These are phyloP conservation scores for Castanea mollissima DNA, from an alignment of 306 rosid genomes.

Conservation along the genomic window DNA sequence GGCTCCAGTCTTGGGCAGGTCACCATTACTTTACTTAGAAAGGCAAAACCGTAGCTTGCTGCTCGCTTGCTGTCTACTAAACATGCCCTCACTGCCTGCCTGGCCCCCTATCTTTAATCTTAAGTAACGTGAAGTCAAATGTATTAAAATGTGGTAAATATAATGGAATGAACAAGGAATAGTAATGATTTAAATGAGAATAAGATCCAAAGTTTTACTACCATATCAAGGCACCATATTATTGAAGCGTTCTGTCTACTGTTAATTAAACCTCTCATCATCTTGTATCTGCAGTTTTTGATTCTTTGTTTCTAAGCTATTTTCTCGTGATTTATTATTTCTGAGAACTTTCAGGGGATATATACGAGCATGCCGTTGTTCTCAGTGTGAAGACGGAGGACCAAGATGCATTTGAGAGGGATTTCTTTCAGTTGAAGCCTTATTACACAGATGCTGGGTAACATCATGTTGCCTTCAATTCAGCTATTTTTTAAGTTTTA, in stretches of 20 bases:
- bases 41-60: too few species aligned
- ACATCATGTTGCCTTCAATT: constrained; percentile 8
- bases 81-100: too few species aligned
- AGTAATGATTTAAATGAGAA: too few species aligned
- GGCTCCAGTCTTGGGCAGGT: too few species aligned
- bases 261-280: background rate
- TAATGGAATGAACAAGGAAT: background rate
- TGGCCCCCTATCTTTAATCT: too few species aligned
- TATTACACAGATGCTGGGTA: constrained; percentile 94
- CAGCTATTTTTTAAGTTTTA: background rate
- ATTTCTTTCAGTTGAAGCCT: constrained; percentile 94
- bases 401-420: constrained; percentile 95
- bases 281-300: background rate
- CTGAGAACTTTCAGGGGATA: constrained; percentile 71
- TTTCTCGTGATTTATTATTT: background rate
- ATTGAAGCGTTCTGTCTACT: background rate
- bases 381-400: constrained; percentile 88
- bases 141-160: background rate
- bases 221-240: background rate
- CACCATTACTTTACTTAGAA: too few species aligned
- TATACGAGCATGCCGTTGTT: constrained; percentile 93
- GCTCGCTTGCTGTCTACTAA: too few species aligned
- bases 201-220: background rate
- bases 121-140: too few species aligned
- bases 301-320: constrained; percentile 1